Evolutionary conservation across 2,329 filamentous ascomycete species (phyloP), one percentile per base, ranked within the genome.

Genomic region (Colletotrichum cereale): DNA sequence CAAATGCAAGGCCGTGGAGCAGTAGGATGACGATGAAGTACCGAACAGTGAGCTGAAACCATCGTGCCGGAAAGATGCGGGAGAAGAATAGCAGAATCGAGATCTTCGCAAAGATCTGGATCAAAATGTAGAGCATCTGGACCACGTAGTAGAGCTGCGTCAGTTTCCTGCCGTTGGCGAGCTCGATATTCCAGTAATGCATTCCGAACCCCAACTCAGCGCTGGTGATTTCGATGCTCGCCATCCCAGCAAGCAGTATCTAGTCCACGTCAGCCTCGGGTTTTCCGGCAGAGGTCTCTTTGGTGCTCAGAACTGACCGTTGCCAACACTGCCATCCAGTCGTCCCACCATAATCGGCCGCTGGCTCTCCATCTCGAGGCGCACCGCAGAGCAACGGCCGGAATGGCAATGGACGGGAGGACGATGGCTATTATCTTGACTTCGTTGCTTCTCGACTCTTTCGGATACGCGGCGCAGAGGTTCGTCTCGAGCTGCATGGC

Each of bases 361-460:
- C 74, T 70, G 18, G 69, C 62, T 31, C 31, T 67, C 62, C 66
- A 71, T 52, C 74, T 62, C 42, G 75, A 74, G 14, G 73, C 38
- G 44, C 74, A 75, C 12, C 75, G 66, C n/a, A 74, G 62, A 21
- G 66, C 52, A n/a, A 76, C 74, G 1, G 67, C 56, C 3, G 64
- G 62, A 14, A 74, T 66, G 2, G 74, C 73, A 14, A 75, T 56
- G 14, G 47, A 55, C 14, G 73, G 66, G 14, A 74, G 68, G 34
- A 26, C 50, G 61, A 78, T 76, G 21, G 77, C 77, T 40, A 78
- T 77, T 24, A 76, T 77, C 64, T 70, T 75, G 29, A 76, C 73
- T n/a, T 75, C 71, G 1, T 47, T 47, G 18, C 71, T 69, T 21
- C 74, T 66, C 2, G 74, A 76, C 16, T 75, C 70, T 31, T 73